Evolutionary conservation across 768 basidiomycete species (phyloP).

Genomic region (Scleroderma citrinum): DNA sequence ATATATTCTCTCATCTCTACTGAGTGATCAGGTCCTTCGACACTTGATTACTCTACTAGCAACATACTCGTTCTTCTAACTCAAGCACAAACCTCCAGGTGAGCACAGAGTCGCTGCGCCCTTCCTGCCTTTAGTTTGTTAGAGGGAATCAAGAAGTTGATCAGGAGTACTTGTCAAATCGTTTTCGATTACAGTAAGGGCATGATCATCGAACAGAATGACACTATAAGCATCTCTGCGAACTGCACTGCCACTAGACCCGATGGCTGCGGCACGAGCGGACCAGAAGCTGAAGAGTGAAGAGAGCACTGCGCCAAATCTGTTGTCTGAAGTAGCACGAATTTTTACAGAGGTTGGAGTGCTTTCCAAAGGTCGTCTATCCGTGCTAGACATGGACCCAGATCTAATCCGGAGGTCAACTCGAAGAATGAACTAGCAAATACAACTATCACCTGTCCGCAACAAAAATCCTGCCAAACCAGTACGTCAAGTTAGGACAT

Average conservation of each 20-base stretch:
- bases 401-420: constrained; percentile 35
- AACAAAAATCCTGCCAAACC: constrained; percentile 39
- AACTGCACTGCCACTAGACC: constrained; percentile 24
- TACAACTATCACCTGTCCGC: constrained; percentile 39
- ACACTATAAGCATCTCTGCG: constrained; percentile 39
- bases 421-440: constrained; percentile 24
- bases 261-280: constrained; percentile 35
- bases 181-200: constrained; percentile 27
- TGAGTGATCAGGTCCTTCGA: too few species aligned
- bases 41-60: too few species aligned
- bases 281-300: constrained; percentile 47
- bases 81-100: too few species aligned
- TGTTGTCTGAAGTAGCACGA: constrained; percentile 29
- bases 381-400: constrained; percentile 36
- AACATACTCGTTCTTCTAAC: too few species aligned
- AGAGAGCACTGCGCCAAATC: constrained; percentile 48
- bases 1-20: too few species aligned
- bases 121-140: constrained; percentile 24
- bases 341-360: constrained; percentile 34
- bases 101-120: too few species aligned
- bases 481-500: constrained; percentile 2
- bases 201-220: constrained; percentile 34
- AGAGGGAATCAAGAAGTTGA: constrained; percentile 31
- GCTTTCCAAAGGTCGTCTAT: constrained; percentile 34
- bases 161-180: constrained; percentile 39